Evolutionary conservation across 495 filamentous ascomycete genomes (phyloP).

Genomic region (Penicillium egyptiacum): DNA sequence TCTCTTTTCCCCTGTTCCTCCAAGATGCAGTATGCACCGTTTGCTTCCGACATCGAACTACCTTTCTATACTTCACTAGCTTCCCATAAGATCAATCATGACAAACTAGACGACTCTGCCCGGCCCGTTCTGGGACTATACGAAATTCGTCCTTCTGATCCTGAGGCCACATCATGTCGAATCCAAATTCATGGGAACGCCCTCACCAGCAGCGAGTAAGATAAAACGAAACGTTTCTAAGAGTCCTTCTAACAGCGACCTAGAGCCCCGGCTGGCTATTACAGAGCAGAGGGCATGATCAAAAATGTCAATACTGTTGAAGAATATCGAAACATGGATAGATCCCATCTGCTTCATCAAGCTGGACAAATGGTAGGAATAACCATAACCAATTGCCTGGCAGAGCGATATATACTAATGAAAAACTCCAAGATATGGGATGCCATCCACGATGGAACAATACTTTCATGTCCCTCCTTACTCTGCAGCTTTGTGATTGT

Average conservation of each 20-base stretch:
- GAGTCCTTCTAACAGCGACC: constrained; percentile 11
- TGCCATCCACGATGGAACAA: constrained; percentile 91
- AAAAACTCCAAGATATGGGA: constrained; percentile 75
- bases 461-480: constrained; percentile 89
- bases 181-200: constrained; percentile 90
- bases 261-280: constrained; percentile 70
- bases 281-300: constrained; percentile 87
- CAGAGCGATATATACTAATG: background rate
- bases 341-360: constrained; percentile 66
- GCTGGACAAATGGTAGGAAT: constrained; percentile 68
- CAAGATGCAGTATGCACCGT: constrained; percentile 69
- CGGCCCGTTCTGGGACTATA: constrained; percentile 86
- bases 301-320: constrained; percentile 96
- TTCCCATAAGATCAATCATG: constrained; percentile 89
- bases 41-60: constrained; percentile 89
- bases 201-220: constrained; percentile 77
- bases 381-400: background rate
- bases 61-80: constrained; percentile 91
- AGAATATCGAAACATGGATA: constrained; percentile 79
- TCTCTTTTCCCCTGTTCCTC: background rate
- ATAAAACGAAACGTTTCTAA: constrained; percentile 16
- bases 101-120: constrained; percentile 90
- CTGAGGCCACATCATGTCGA: constrained; percentile 68
- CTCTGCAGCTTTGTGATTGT: constrained; percentile 83
- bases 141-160: constrained; percentile 68